phyloP scores from a whole-genome alignment of 768 basidiomycete species.

The Mycena olivaceomarginata region DNA sequence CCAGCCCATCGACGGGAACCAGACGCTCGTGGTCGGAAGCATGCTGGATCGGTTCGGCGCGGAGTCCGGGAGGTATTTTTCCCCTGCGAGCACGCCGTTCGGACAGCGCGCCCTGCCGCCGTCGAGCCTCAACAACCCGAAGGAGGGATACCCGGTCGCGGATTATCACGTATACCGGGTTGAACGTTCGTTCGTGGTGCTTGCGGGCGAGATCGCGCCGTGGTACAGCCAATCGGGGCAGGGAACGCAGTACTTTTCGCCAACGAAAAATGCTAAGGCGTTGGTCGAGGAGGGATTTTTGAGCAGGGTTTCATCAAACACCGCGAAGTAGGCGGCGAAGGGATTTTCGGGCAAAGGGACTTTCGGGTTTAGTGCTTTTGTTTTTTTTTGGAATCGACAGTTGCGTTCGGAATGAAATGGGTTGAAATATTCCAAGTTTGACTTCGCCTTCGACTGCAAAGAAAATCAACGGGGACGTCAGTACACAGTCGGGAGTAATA shows the following conservation, averaged over 20 bases:
- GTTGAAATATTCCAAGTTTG: neutral
- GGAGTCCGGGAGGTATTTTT: constrained; percentile 23
- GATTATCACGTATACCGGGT: constrained; percentile 41
- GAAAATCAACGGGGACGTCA: constrained; percentile 3
- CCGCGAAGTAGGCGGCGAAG: too few relatives aligned
- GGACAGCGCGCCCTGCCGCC: constrained; percentile 40
- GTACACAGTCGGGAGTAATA: constrained; percentile 5
- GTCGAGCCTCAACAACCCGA: constrained; percentile 12
- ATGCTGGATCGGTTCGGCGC: constrained; percentile 39
- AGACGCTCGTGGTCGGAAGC: constrained; percentile 28
- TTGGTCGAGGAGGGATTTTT: neutral
- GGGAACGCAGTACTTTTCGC: constrained; percentile 39
- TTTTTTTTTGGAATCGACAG: neutral
- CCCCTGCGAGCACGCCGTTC: constrained; percentile 36
- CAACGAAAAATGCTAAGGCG: neutral
- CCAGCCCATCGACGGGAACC: constrained; percentile 28
- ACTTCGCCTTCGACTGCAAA: neutral
- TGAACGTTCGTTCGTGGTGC: constrained; percentile 30
- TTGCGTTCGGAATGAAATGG: neutral
- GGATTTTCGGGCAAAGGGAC: too few relatives aligned
- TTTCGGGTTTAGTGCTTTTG: too few relatives aligned
- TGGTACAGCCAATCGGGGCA: constrained; percentile 44
- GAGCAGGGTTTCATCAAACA: neutral
- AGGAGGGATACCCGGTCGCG: neutral
- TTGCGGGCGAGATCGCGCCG: constrained; percentile 35